phyloP scores from a whole-genome alignment of 1,284 basidiomycete genomes.

The Apiotrichum sp. region DNA sequence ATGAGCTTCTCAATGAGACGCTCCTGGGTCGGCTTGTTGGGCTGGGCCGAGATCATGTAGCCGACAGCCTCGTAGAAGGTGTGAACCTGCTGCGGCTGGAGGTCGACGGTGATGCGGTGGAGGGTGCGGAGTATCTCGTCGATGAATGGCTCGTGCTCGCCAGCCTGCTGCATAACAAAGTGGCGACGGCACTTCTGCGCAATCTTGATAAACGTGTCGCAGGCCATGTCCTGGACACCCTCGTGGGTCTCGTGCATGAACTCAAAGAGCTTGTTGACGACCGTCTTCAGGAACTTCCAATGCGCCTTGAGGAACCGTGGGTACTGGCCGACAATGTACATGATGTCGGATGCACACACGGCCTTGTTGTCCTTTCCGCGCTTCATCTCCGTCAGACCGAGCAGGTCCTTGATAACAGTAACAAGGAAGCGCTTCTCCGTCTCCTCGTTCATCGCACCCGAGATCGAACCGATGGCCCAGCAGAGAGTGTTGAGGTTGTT shows the following conservation, averaged over 20 bases:
- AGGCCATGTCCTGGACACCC: constrained; percentile 99
- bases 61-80: constrained; percentile 98
- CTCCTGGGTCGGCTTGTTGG: constrained; percentile 95
- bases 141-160: constrained; percentile 95
- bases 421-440: constrained; percentile 98
- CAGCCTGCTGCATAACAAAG: constrained; percentile 98
- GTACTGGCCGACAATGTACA: constrained; percentile 99
- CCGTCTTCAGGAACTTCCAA: constrained; percentile 99
- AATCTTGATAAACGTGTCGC: constrained; percentile 99
- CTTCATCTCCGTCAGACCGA: constrained; percentile 96
- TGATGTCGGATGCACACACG: constrained; percentile 98
- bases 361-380: constrained; percentile 99
- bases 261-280: constrained; percentile 99
- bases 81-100: constrained; percentile 92
- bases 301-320: constrained; percentile 99
- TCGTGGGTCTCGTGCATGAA: constrained; percentile 99
- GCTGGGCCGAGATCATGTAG: constrained; percentile 99
- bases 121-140: constrained; percentile 92
- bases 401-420: constrained; percentile 96
- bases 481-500: constrained; percentile 98
- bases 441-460: constrained; percentile 99
- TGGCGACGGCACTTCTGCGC: constrained; percentile 97
- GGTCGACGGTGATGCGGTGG: constrained; percentile 90
- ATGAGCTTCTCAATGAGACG: constrained; percentile 90
- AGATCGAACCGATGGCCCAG: constrained; percentile 99